Conservation (phyloP, 768 basidiomycete species). For the Leccinellum luteum region DNA sequence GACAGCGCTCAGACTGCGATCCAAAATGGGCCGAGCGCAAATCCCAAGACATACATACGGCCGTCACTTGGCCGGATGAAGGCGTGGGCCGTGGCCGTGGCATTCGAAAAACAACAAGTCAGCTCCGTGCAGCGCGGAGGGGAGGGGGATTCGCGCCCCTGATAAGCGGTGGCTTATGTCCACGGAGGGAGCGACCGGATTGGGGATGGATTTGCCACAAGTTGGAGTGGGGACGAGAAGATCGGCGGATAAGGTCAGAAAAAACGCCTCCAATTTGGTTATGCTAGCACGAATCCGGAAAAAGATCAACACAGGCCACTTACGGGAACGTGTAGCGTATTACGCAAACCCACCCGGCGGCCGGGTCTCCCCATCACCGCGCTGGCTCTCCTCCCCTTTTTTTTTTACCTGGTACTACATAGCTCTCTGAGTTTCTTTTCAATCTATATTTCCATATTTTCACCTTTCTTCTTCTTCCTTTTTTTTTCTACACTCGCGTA, state of each 20-base stretch:
- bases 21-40: constrained; percentile 23
- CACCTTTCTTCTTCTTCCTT: background rate
- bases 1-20: constrained; percentile 21
- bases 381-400: background rate
- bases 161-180: constrained; percentile 24
- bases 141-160: constrained; percentile 17
- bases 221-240: constrained; percentile 26
- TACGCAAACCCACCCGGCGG: background rate
- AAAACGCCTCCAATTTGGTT: constrained; percentile 11
- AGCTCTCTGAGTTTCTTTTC: too few species aligned
- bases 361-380: background rate
- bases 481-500: background rate
- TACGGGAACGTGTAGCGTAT: constrained; percentile 14
- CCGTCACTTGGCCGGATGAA: background rate
- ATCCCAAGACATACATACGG: constrained; percentile 7
- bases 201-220: constrained; percentile 28
- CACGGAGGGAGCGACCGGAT: constrained; percentile 23
- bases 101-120: background rate
- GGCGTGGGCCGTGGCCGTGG: background rate
- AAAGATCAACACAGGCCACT: constrained; percentile 31
- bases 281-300: constrained; percentile 16
- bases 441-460: too few species aligned
- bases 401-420: background rate
- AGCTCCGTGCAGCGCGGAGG: constrained; percentile 22
- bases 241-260: constrained; percentile 37